phyloP scores from a whole-genome alignment of 495 filamentous ascomycete species.

The Lepidopterella palustris region DNA sequence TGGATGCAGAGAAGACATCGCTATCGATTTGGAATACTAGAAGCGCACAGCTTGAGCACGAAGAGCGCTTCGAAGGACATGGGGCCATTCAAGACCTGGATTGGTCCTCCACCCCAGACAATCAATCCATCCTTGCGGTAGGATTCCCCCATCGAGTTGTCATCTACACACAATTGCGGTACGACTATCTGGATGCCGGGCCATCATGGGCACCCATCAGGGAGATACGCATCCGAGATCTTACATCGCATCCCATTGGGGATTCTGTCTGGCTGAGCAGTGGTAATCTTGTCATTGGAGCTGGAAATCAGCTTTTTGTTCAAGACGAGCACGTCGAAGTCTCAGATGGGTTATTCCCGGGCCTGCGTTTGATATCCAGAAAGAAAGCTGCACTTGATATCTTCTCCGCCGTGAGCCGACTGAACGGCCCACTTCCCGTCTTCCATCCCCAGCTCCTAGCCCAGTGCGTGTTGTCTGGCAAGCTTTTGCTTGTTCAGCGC shows the following conservation, averaged over 20 bases:
- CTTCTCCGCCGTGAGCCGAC: conserved; percentile 69
- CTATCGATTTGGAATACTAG: conserved; percentile 90
- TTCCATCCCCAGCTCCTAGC: conserved; percentile 91
- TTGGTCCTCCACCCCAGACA: conserved; percentile 90
- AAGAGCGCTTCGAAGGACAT: conserved; percentile 61
- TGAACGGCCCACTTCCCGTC: conserved; percentile 84
- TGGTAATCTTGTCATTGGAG: conserved; percentile 77
- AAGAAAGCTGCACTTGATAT: conserved; percentile 51
- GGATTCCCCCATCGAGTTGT: conserved; percentile 81
- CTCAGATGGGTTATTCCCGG: conserved; percentile 54
- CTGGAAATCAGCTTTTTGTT: conserved; percentile 89
- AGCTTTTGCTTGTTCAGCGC: conserved; percentile 62
- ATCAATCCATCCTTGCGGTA: conserved; percentile 84
- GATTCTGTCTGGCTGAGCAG: conserved; percentile 85
- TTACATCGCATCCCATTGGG: conserved; percentile 87
- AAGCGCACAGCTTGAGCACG: conserved; percentile 74
- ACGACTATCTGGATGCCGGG: conserved; percentile 85
- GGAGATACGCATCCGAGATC: conserved; percentile 71
- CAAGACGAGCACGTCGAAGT: conserved; percentile 68
- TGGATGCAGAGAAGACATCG: conserved; percentile 63
- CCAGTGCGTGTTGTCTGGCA: conserved; percentile 81
- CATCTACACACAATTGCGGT: conserved; percentile 84
- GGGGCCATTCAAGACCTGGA: conserved; percentile 82
- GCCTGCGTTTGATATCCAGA: conserved; percentile 57
- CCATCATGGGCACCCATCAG: conserved; percentile 83